These are phyloP conservation scores for Ophiostoma sp. DNA, from an alignment of 2,329 filamentous ascomycete genomes.

Conservation along the genomic window DNA sequence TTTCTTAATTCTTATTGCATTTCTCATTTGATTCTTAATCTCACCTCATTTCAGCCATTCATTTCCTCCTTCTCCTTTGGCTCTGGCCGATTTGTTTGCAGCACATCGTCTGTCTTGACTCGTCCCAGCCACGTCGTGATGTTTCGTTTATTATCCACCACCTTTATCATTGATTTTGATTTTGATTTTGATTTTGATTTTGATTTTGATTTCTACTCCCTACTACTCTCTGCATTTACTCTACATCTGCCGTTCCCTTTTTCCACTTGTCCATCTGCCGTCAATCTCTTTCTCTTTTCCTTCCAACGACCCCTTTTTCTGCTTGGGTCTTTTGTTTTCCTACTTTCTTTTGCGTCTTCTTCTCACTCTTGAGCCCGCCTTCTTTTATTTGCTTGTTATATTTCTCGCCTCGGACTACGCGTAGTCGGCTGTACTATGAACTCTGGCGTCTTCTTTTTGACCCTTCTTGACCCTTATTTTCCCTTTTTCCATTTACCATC, in stretches of 20 bases:
- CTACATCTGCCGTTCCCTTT: neutral
- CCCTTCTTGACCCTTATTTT: neutral
- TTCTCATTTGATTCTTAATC: no score
- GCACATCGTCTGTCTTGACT: no score
- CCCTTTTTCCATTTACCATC: neutral
- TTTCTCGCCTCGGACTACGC: neutral
- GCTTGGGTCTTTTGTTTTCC: neutral
- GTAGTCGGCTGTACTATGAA: no score
- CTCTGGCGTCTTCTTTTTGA: no score
- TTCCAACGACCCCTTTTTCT: neutral
- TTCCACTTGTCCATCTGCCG: neutral
- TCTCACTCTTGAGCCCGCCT: neutral
- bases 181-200: neutral
- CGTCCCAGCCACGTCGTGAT: no score
- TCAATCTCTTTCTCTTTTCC: slow-evolving; percentile 1
- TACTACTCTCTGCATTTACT: neutral
- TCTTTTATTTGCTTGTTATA: neutral
- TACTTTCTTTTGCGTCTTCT: neutral
- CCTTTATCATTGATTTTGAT: neutral
- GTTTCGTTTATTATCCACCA: no score
- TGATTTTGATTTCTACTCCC: neutral
- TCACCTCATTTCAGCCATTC: no score
- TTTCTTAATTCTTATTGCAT: neutral
- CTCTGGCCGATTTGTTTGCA: no score
- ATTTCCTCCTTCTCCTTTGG: no score